Conservation (phyloP, 192 early-diverging fungal species). For the Borealophlyctis nickersoniae region DNA sequence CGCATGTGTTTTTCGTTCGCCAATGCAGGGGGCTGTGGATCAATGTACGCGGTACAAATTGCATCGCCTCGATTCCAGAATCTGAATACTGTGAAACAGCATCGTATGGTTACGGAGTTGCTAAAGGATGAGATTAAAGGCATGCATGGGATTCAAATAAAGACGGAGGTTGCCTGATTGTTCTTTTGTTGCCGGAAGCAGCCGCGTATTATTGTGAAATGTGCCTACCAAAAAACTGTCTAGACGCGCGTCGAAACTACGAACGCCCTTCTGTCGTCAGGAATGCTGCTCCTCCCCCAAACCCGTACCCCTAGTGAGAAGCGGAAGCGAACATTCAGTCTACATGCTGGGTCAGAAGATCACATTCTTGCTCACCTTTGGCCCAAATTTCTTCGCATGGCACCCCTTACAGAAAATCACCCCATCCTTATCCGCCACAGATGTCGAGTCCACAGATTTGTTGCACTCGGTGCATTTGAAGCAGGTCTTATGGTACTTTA, state of each 20-base stretch:
- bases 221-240: too few relatives aligned
- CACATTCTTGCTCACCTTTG: constrained; percentile 26
- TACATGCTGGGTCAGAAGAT: neutral
- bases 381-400: constrained; percentile 48
- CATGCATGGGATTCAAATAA: constrained; percentile 81
- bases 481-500: constrained; percentile 51
- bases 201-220: too few relatives aligned
- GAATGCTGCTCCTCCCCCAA: neutral
- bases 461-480: constrained; percentile 39
- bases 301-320: neutral
- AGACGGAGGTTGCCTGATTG: constrained; percentile 27
- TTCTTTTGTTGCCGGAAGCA: too few relatives aligned
- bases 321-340: neutral
- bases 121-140: constrained; percentile 87
- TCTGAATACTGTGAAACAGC: constrained; percentile 79
- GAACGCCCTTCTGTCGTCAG: neutral
- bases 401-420: constrained; percentile 42
- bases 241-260: too few relatives aligned
- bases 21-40: constrained; percentile 84
- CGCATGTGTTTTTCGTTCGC: constrained; percentile 3
- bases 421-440: constrained; percentile 38
- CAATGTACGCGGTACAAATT: constrained; percentile 94
- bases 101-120: constrained; percentile 81
- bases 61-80: constrained; percentile 74
- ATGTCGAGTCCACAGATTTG: constrained; percentile 38